A percentile compares a stretch with the other conserved stretches of the same genome.
These are phyloP conservation scores for Aspergillus fructus DNA, from an alignment of 2,329 filamentous ascomycete species.

Conservation along the genomic window DNA sequence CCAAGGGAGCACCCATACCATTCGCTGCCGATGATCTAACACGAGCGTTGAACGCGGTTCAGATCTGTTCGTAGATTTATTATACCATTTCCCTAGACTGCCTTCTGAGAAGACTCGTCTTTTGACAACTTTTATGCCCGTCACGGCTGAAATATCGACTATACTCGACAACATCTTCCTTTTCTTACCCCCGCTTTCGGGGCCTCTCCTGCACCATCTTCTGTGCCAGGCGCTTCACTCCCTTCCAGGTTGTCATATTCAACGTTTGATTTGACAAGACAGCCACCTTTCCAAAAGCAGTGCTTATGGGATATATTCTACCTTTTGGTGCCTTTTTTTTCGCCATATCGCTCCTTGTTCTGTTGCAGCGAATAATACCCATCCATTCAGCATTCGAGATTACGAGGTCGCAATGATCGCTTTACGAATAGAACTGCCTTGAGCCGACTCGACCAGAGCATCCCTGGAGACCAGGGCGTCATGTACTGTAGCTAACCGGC, in stretches of 20 bases:
- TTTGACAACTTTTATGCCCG: background rate
- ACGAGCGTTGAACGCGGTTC: slow-evolving; percentile 38
- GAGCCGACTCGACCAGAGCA: slow-evolving; percentile 1
- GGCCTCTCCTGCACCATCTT: background rate
- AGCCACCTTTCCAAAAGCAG: slow-evolving; percentile 14
- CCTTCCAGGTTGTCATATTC: background rate
- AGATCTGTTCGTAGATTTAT: slow-evolving; percentile 26
- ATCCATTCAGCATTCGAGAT: background rate
- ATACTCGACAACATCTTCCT: slow-evolving; percentile 7
- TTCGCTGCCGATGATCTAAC: slow-evolving; percentile 38
- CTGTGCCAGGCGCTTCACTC: background rate
- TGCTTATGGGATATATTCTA: slow-evolving; percentile 7
- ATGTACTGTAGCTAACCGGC: slow-evolving; percentile 9
- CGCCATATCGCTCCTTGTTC: background rate
- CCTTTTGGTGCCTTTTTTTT: slow-evolving; percentile 3
- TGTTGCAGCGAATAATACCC: slow-evolving; percentile 3
- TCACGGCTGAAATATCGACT: background rate
- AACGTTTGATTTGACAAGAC: background rate
- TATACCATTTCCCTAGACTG: background rate
- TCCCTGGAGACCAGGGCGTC: background rate
- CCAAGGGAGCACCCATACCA: slow-evolving; percentile 28
- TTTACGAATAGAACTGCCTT: slow-evolving; percentile 4
- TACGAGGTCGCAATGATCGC: background rate
- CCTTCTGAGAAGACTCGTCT: slow-evolving; percentile 1
- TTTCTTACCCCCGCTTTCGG: background rate